Percentiles rank a stretch among this genome's conserved stretches.
Evolutionary conservation across 257 asterid genomes (phyloP).

Genomic region (Rauvolfia tetraphylla): DNA sequence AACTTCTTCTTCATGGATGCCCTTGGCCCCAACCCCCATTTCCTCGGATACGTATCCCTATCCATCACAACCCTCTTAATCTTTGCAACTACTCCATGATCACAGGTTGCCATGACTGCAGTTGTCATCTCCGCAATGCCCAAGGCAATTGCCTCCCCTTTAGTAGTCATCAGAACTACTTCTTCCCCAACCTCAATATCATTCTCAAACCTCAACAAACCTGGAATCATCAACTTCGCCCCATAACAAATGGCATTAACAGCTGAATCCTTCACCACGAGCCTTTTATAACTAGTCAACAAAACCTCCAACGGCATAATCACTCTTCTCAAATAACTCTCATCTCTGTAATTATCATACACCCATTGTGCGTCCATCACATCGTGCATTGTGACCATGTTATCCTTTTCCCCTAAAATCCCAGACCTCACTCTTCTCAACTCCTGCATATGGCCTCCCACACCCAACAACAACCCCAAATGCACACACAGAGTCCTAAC

Average conservation of each 20-base stretch:
- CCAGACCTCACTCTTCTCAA: conserved; percentile 85
- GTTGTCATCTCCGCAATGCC: conserved; percentile 98
- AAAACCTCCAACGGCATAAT: conserved; percentile 89
- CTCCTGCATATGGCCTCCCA: conserved; percentile 95
- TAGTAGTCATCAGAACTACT: conserved; percentile 84
- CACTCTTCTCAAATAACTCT: conserved; percentile 81
- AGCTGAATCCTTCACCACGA: conserved; percentile 88
- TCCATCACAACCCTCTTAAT: conserved; percentile 99
- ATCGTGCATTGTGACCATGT: conserved; percentile 96
- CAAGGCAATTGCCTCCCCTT: conserved; percentile 88
- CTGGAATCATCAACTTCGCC: conserved; percentile 92
- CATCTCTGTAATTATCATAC: conserved; percentile 76
- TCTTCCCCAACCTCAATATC: conserved; percentile 84
- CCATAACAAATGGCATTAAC: conserved; percentile 95
- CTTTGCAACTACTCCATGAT: conserved; percentile 91
- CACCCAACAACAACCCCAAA: conserved; percentile 88
- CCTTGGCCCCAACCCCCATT: conserved; percentile 96
- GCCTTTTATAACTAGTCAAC: conserved; percentile 84
- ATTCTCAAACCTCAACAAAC: conserved; percentile 86
- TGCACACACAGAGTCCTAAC: conserved; percentile 94
- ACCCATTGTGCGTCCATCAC: conserved; percentile 95
- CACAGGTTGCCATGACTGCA: conserved; percentile 92
- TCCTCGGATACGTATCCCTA: conserved; percentile 94
- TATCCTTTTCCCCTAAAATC: conserved; percentile 89
- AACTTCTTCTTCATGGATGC: conserved; percentile 91